Conservation (phyloP, 805 yeast species). For the Lipomyces orientalis region DNA sequence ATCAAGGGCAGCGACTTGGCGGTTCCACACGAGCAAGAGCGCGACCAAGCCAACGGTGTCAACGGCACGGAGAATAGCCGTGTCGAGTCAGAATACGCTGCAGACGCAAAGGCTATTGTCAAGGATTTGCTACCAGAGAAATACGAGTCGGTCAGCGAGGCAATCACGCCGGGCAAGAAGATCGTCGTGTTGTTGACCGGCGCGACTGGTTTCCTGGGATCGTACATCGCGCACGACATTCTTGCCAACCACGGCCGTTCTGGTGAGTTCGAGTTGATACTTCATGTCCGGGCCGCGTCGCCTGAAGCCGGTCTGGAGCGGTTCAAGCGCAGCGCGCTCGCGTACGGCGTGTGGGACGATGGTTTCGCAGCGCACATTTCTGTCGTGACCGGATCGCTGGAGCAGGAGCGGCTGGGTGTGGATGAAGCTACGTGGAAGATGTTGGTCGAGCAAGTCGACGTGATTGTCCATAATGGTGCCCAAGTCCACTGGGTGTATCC, state of each 20-base stretch:
- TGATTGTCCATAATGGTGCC: conserved; percentile 95
- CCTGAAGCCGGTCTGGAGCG: conserved; percentile 75
- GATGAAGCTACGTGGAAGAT: conserved; percentile 59
- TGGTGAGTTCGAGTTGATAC: conserved; percentile 64
- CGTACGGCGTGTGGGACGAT: conserved; percentile 83
- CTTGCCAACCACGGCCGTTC: conserved; percentile 48
- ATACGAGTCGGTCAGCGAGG: conserved; percentile 54
- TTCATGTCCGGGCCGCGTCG: conserved; percentile 88
- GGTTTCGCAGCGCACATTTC: conserved; percentile 62
- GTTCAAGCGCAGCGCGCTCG: conserved; percentile 71
- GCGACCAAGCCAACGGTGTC: neutral
- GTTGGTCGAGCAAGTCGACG: conserved; percentile 69
- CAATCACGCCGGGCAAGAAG: conserved; percentile 47
- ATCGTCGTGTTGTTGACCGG: conserved; percentile 87
- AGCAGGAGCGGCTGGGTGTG: conserved; percentile 75
- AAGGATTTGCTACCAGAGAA: conserved; percentile 50
- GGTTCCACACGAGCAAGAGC: conserved; percentile 2
- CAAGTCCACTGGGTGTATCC: conserved; percentile 99
- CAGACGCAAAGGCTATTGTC: conserved; percentile 69
- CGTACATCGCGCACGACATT: conserved; percentile 81
- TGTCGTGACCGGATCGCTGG: conserved; percentile 82
- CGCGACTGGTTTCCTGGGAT: conserved; percentile 94
- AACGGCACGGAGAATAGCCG: neutral
- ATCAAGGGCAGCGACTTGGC: conserved; percentile 56
- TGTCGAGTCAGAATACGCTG: conserved; percentile 57